These are phyloP conservation scores for Dictyostelium citrinum DNA, from an alignment of 78 protist species.

Conservation along the genomic window DNA sequence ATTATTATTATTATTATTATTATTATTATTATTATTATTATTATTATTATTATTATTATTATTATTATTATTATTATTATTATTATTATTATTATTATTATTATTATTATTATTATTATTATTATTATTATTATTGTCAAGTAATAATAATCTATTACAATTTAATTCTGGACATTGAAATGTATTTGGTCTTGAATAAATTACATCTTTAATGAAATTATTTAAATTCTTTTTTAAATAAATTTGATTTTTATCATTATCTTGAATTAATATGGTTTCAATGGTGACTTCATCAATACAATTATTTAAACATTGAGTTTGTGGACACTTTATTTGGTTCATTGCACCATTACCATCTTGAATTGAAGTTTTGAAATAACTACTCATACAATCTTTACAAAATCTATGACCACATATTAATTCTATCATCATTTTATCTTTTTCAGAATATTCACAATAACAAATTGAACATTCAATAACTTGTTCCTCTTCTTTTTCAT, in stretches of 20 bases:
- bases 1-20: too few relatives aligned
- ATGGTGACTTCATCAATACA: slow-evolving; percentile 1
- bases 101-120: too few relatives aligned
- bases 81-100: too few relatives aligned
- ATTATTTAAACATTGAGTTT: background rate
- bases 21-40: too few relatives aligned
- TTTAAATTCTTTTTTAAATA: background rate
- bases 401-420: slow-evolving; percentile 44
- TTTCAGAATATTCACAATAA: background rate
- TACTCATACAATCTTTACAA: background rate
- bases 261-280: background rate
- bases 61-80: too few relatives aligned
- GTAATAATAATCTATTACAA: background rate
- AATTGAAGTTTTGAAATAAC: background rate
- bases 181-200: background rate
- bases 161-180: background rate
- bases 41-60: too few relatives aligned
- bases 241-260: background rate
- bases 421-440: background rate
- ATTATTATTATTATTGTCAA: background rate
- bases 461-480: slow-evolving; percentile 59
- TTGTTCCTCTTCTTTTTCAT: too few relatives aligned
- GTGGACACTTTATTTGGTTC: background rate
- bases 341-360: slow-evolving; percentile 35
- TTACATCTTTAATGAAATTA: background rate